Evolutionary conservation across 768 basidiomycete species (phyloP).

Genomic region (Leccinum subtestaceum): DNA sequence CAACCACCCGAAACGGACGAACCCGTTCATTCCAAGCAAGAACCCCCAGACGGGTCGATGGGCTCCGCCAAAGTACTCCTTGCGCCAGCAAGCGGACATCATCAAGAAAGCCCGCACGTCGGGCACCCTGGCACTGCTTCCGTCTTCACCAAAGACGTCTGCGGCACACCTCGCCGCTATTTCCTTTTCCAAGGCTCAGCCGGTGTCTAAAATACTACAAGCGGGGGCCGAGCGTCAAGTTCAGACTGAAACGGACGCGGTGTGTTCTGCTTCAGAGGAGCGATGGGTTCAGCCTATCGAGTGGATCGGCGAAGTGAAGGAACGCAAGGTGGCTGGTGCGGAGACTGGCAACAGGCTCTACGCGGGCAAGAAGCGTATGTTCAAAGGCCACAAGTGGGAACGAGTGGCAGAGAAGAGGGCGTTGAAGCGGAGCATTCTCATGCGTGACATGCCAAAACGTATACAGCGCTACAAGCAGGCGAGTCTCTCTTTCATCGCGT

Average conservation of each 20-base stretch:
- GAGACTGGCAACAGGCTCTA: conserved; percentile 66
- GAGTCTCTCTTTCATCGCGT: conserved; percentile 26
- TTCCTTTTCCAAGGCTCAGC: conserved; percentile 16
- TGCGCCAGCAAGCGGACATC: conserved; percentile 75
- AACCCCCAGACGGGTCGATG: conserved; percentile 63
- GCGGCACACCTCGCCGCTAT: conserved; percentile 24
- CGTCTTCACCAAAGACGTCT: conserved; percentile 61
- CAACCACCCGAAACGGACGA: conserved; percentile 33
- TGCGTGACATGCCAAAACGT: conserved; percentile 70
- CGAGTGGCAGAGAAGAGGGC: conserved; percentile 48
- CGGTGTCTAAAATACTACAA: conserved; percentile 5
- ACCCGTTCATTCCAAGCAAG: conserved; percentile 68
- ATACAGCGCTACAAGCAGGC: conserved; percentile 66
- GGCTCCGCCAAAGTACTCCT: conserved; percentile 67
- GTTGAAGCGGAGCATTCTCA: conserved; percentile 49
- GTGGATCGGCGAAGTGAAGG: conserved; percentile 40
- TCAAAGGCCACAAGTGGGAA: conserved; percentile 93
- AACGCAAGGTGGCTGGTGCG: conserved; percentile 45
- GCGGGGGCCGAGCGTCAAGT: background rate
- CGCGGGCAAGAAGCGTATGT: conserved; percentile 77
- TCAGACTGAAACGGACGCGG: background rate
- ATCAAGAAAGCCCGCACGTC: conserved; percentile 64
- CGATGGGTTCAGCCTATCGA: conserved; percentile 32
- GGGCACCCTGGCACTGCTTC: conserved; percentile 57
- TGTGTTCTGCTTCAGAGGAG: background rate